A percentile compares a stretch with the other conserved stretches of the same genome.
Conservation (phyloP, 495 filamentous ascomycete genomes). For the Oidiodendron maius region DNA sequence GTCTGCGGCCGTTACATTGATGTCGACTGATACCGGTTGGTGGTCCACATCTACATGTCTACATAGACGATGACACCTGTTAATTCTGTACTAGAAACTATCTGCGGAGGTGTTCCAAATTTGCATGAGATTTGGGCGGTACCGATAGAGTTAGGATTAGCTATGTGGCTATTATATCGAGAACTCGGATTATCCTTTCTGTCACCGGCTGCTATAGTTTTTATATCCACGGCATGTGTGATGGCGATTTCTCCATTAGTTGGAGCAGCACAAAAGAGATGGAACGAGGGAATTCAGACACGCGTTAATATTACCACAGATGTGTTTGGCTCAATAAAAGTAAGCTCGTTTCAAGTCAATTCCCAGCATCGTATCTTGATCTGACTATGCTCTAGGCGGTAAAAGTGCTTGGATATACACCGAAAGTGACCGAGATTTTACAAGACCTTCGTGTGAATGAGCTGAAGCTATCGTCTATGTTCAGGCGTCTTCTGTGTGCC, state of each 20-base stretch:
- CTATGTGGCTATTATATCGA: constrained; percentile 19
- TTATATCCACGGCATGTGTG: constrained; percentile 24
- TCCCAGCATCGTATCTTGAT: too few relatives aligned
- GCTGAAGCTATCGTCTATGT: constrained; percentile 16
- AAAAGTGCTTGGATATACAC: constrained; percentile 35
- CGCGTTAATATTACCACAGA: constrained; percentile 27
- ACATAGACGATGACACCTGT: background rate
- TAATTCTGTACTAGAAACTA: too few relatives aligned
- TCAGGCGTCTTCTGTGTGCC: constrained; percentile 1
- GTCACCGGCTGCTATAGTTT: constrained; percentile 20
- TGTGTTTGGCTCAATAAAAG: constrained; percentile 36
- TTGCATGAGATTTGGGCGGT: constrained; percentile 44
- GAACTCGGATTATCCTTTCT: constrained; percentile 50
- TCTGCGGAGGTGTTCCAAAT: constrained; percentile 4
- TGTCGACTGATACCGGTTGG: constrained; percentile 50
- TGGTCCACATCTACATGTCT: too few relatives aligned
- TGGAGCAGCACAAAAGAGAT: constrained; percentile 24
- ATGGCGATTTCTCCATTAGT: background rate
- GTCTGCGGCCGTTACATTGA: constrained; percentile 27
- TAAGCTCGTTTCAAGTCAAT: too few relatives aligned
- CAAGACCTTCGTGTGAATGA: constrained; percentile 14
- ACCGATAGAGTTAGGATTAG: constrained; percentile 42
- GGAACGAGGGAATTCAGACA: constrained; percentile 32
- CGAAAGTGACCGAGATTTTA: constrained; percentile 17
- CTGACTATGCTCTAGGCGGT: too few relatives aligned